These are phyloP conservation scores for Trichoderma endophyticum DNA, from an alignment of 2,329 filamentous ascomycete genomes.

Conservation along the genomic window DNA sequence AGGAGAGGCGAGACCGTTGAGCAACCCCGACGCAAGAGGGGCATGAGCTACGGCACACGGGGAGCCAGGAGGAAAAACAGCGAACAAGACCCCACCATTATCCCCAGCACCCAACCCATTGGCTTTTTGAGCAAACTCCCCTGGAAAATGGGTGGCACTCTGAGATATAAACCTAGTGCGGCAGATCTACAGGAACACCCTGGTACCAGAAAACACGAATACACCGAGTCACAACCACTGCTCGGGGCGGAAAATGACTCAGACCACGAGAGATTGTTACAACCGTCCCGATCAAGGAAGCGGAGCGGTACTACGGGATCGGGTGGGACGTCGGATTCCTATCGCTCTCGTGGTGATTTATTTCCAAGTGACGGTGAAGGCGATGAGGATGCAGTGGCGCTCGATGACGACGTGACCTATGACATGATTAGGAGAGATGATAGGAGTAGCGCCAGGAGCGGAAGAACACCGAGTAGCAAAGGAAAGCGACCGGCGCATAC, in stretches of 20 bases:
- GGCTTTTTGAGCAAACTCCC: conserved; percentile 82
- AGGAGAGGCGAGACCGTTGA: conserved; percentile 43
- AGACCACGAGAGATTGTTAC: conserved; percentile 29
- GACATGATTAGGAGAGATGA: conserved; percentile 75
- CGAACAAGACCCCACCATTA: conserved; percentile 80
- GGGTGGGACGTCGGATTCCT: conserved; percentile 78
- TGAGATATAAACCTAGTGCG: conserved; percentile 86
- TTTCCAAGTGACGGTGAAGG: conserved; percentile 84
- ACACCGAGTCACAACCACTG: conserved; percentile 66
- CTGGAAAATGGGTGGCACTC: conserved; percentile 76
- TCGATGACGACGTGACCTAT: conserved; percentile 90
- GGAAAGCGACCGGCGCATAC: conserved; percentile 48
- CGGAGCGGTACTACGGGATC: conserved; percentile 78
- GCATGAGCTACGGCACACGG: conserved; percentile 86
- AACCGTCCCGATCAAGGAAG: conserved; percentile 39
- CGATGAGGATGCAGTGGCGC: conserved; percentile 87
- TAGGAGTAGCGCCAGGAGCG: conserved; percentile 56
- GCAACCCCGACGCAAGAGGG: conserved; percentile 70
- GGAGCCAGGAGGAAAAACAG: conserved; percentile 47
- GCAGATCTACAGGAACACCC: conserved; percentile 89
- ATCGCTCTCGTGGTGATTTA: conserved; percentile 82
- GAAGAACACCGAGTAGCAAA: conserved; percentile 59
- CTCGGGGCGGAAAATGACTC: conserved; percentile 43
- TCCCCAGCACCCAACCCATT: conserved; percentile 79
- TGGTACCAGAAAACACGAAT: conserved; percentile 41